phyloP scores from a whole-genome alignment of 2,329 filamentous ascomycete genomes.

The Coniochaeta sp. region DNA sequence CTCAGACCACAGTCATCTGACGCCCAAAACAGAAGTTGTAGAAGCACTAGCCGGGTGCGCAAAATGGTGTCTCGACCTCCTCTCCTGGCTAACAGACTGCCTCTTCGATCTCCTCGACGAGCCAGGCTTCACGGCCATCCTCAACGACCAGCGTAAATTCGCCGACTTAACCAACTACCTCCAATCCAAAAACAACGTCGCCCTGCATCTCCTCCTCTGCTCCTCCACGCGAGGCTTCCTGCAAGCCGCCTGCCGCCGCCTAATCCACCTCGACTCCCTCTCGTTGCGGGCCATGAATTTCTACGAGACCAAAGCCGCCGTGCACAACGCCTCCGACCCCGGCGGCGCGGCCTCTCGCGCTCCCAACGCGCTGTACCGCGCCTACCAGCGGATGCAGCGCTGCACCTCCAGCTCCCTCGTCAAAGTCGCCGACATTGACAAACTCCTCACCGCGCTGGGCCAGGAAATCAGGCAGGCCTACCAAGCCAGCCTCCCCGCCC shows the following conservation, averaged over 20 bases:
- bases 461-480: constrained; percentile 45
- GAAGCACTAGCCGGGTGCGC: constrained; percentile 66
- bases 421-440: constrained; percentile 55
- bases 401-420: constrained; percentile 45
- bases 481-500: constrained; percentile 33
- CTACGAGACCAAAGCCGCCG: constrained; percentile 33
- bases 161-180: constrained; percentile 44
- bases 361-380: constrained; percentile 47
- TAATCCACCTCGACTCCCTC: constrained; percentile 48
- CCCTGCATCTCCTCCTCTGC: constrained; percentile 60
- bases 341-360: constrained; percentile 28
- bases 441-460: constrained; percentile 44
- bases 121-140: constrained; percentile 39
- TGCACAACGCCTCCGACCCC: constrained; percentile 34
- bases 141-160: constrained; percentile 37
- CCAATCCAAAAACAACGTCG: constrained; percentile 47
- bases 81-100: constrained; percentile 54
- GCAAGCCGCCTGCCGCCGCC: constrained; percentile 58
- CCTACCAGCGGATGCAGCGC: constrained; percentile 47
- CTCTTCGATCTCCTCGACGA: constrained; percentile 51
- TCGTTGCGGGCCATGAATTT: constrained; percentile 42
- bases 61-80: constrained; percentile 70
- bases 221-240: constrained; percentile 70
- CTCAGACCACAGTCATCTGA: background rate
- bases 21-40: constrained; percentile 52